phyloP scores from a whole-genome alignment of 2,329 filamentous ascomycete species.

The Neofusicoccum parvum region DNA sequence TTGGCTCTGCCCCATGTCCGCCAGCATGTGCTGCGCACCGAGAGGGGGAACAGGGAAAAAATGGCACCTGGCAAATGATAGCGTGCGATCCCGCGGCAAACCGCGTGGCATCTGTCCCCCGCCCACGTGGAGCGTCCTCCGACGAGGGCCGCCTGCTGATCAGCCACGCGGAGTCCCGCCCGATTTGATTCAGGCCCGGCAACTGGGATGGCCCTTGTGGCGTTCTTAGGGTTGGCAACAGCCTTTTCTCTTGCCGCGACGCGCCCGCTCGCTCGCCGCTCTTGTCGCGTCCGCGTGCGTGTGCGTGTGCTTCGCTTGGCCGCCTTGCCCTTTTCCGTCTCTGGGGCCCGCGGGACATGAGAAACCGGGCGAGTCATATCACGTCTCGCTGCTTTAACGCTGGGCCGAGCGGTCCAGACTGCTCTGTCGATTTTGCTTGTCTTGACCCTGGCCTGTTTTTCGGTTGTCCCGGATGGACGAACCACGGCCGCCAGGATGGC shows the following conservation, averaged over 20 bases:
- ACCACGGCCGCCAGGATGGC: not conserved
- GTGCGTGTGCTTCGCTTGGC: not conserved
- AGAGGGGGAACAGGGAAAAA: not conserved
- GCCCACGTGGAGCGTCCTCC: conserved; percentile 17
- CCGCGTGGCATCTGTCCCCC: conserved; percentile 13
- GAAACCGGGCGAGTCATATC: conserved; percentile 1
- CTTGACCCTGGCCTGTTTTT: not conserved
- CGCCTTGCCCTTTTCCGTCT: not conserved
- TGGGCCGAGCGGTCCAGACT: not conserved
- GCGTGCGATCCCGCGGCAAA: conserved; percentile 6
- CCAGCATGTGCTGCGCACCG: not conserved
- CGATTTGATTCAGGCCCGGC: not conserved
- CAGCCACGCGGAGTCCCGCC: conserved; percentile 11
- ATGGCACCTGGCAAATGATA: not conserved
- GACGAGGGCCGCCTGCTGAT: conserved; percentile 12
- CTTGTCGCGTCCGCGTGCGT: not conserved
- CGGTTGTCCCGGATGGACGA: not conserved
- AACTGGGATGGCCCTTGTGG: not conserved
- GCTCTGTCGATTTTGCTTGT: not conserved
- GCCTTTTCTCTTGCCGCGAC: not conserved
- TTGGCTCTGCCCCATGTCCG: not conserved
- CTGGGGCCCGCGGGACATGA: not conserved
- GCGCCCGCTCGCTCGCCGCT: not conserved
- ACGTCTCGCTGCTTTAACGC: conserved; percentile 11
- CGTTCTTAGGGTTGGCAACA: not conserved